Evolutionary conservation across 1,284 basidiomycete species (phyloP), one percentile per base, ranked within the genome.

Genomic region (Ganoderma multipileum): DNA sequence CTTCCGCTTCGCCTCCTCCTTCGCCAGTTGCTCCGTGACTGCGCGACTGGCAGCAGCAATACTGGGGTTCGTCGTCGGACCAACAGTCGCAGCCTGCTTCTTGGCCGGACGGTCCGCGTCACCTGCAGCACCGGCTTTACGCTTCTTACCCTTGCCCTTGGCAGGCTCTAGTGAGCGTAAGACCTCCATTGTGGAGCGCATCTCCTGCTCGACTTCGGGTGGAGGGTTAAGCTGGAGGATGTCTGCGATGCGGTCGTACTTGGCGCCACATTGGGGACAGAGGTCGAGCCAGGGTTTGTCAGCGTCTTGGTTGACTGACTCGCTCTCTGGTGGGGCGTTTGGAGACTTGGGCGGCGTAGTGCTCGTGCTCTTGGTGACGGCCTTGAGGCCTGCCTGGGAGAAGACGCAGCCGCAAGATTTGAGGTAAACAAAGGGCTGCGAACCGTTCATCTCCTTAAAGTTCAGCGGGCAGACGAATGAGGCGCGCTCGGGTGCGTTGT

Each of bases 401-500:
- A 96, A 91, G 41, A 94, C 95, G 77, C 95, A 96, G n/a, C 95
- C 95, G 76, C 96, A 98, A 0, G 90, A 82, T n/a, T 85, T 83
- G 71, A 97, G 81, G 77, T 95, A 97, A 66, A 95, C 89, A 79
- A 98, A 98, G 0, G 95, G 94, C 64, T 93, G 87, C 0, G 82
- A 79, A n/a, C 96, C 96, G 71, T 94, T 95, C 95, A 98, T 97
- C 81, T 97, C 96, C 78, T 95, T 95, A 73, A 95, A 82, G 2
- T 91, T 95, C 61, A 98, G 85, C 0, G 96, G 95, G 82, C 96
- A 98, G 65, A 95, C 89, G 75, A 95, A 98, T 52, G 87, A 87
- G 0, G 92, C 86, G 2, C 83, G 83, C 47, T 89, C 87, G 7
- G 79, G 73, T 2, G 81, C 76, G 33, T 82, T 78, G 50, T 86